phyloP scores from a whole-genome alignment of 768 basidiomycete genomes.

The Naganishia vishniacii region DNA sequence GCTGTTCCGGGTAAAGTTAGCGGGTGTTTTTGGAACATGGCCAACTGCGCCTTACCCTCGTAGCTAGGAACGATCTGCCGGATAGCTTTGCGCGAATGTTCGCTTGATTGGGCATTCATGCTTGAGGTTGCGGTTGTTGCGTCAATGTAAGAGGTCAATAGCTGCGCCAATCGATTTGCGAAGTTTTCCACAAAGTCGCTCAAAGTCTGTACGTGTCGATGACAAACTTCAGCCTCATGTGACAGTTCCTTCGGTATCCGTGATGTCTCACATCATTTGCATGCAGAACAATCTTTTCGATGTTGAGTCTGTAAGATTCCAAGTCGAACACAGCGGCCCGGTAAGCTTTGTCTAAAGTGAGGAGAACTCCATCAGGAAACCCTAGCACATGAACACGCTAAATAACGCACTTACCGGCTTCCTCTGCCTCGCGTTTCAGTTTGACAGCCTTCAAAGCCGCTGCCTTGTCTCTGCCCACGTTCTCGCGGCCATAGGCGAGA shows the following conservation, averaged over 20 bases:
- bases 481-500: conserved; percentile 27
- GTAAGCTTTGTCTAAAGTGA: conserved; percentile 72
- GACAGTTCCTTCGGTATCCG: not conserved
- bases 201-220: conserved; percentile 60
- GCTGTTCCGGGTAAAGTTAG: not conserved
- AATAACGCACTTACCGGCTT: conserved; percentile 59
- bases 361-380: not conserved
- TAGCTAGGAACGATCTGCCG: conserved; percentile 65
- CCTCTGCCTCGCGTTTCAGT: conserved; percentile 82
- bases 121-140: conserved; percentile 71
- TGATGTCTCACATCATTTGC: conserved; percentile 69
- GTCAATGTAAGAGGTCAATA: conserved; percentile 67
- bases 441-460: conserved; percentile 69
- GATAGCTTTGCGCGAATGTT: conserved; percentile 60
- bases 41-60: conserved; percentile 57
- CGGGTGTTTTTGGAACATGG: no score
- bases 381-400: not conserved
- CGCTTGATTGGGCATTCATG: conserved; percentile 68
- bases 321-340: conserved; percentile 82
- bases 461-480: conserved; percentile 50
- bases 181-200: conserved; percentile 70
- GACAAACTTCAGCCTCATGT: not conserved
- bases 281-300: conserved; percentile 73
- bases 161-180: conserved; percentile 61
- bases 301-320: conserved; percentile 77